phyloP scores from a whole-genome alignment of 257 asterid genomes.

The Craterostigma plantagineum region DNA sequence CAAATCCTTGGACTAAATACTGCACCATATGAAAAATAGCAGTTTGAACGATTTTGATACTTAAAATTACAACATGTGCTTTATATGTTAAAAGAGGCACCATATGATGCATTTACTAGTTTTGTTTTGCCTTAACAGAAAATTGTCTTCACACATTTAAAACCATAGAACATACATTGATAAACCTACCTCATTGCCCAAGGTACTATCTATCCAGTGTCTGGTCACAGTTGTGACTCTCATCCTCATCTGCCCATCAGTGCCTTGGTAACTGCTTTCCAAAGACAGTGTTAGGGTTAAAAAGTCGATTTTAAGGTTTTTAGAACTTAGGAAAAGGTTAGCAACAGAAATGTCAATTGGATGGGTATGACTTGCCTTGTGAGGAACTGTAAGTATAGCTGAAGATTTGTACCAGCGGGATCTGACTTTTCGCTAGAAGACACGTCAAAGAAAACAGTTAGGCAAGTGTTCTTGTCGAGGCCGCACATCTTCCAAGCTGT shows the following conservation, averaged over 20 bases:
- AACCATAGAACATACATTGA: constrained; percentile 9
- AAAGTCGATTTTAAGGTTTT: neutral
- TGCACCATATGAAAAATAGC: constrained; percentile 9
- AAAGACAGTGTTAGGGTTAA: constrained; percentile 6
- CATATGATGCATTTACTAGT: too few relatives aligned
- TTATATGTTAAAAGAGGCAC: too few relatives aligned
- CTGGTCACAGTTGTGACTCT: constrained; percentile 79
- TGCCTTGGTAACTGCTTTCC: constrained; percentile 60
- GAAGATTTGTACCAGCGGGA: constrained; percentile 52
- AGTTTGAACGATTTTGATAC: too few relatives aligned
- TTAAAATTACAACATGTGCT: too few relatives aligned
- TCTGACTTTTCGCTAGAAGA: constrained; percentile 90
- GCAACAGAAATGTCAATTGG: neutral
- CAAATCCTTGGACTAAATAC: constrained; percentile 92
- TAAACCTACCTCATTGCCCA: constrained; percentile 57
- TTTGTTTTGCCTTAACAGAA: too few relatives aligned
- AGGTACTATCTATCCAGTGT: constrained; percentile 68
- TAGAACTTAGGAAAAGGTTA: neutral
- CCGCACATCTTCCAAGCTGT: constrained; percentile 98
- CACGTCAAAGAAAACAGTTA: constrained; percentile 92
- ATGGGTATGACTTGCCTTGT: constrained; percentile 41
- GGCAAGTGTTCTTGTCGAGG: constrained; percentile 72
- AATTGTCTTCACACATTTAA: neutral
- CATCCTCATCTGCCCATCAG: constrained; percentile 61
- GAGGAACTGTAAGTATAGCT: constrained; percentile 69